phyloP scores from a whole-genome alignment of 2,329 filamentous ascomycete genomes.

The Hymenoscyphus fraxineus region DNA sequence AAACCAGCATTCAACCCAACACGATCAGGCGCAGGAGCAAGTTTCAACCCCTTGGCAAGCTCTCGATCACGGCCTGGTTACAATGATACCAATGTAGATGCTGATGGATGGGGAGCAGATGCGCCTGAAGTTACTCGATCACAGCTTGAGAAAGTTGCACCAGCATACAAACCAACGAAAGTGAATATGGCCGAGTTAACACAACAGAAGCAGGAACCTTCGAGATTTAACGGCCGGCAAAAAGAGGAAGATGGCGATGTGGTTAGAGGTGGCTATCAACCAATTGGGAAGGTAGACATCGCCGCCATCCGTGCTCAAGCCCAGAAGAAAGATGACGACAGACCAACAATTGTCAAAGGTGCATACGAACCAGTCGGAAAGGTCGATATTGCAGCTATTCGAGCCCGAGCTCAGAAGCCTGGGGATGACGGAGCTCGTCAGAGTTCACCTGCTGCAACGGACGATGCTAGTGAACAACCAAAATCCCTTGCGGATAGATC shows the following conservation, averaged over 20 bases:
- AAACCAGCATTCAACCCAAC: constrained; percentile 93
- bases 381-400: constrained; percentile 93
- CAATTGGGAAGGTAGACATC: constrained; percentile 96
- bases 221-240: constrained; percentile 51
- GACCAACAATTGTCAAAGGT: constrained; percentile 82
- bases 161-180: constrained; percentile 92
- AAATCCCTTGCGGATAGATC: constrained; percentile 72
- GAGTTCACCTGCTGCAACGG: constrained; percentile 43
- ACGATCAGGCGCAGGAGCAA: constrained; percentile 39
- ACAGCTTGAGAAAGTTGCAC: constrained; percentile 84
- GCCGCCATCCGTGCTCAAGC: constrained; percentile 77
- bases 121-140: constrained; percentile 85
- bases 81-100: constrained; percentile 59
- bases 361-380: constrained; percentile 94
- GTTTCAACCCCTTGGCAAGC: constrained; percentile 65
- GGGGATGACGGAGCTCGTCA: constrained; percentile 36
- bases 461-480: constrained; percentile 44
- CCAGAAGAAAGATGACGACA: constrained; percentile 67
- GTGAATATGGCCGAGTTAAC: constrained; percentile 87
- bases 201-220: constrained; percentile 64
- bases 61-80: constrained; percentile 56
- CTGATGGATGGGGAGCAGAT: constrained; percentile 92
- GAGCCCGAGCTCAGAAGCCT: constrained; percentile 72
- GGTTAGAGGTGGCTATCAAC: constrained; percentile 84
- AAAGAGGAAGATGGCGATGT: constrained; percentile 56